A percentile compares a stretch with the other conserved stretches of the same genome.
These are phyloP conservation scores for Sonneratia caseolaris DNA, from an alignment of 345 rosid genomes.

Conservation along the genomic window DNA sequence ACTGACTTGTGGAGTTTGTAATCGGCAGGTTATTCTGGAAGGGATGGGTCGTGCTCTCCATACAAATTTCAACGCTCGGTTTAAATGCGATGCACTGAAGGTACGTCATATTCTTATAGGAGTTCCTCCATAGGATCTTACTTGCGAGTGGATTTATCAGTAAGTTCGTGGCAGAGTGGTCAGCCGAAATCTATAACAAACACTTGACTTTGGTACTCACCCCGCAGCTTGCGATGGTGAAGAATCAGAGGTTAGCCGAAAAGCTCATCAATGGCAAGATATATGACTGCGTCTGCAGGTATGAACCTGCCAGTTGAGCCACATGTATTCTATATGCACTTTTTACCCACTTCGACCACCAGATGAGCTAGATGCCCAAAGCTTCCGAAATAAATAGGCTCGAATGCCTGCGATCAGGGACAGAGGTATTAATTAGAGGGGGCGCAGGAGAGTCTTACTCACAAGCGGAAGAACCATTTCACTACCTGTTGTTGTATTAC, in stretches of 20 bases:
- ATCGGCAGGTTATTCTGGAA: constrained; percentile 71
- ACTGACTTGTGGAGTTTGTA: background rate
- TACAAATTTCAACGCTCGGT: constrained; percentile 72
- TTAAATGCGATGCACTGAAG: constrained; percentile 85
- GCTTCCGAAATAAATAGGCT: background rate
- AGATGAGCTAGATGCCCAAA: background rate
- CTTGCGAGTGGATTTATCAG: background rate
- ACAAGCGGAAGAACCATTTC: too few species aligned
- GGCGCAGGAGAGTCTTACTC: too few species aligned
- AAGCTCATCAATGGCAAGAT: constrained; percentile 76
- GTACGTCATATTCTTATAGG: constrained; percentile 16
- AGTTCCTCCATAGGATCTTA: background rate
- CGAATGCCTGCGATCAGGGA: background rate
- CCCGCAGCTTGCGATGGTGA: constrained; percentile 95
- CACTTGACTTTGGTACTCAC: background rate
- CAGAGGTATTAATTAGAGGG: background rate
- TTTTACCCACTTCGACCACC: background rate
- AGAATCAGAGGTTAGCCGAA: constrained; percentile 93
- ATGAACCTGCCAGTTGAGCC: constrained; percentile 36
- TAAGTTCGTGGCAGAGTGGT: background rate
- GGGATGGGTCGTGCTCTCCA: constrained; percentile 99
- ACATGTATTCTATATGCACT: background rate
- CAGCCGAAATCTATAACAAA: background rate
- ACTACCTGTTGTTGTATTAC: too few species aligned
- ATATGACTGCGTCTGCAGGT: constrained; percentile 90